Evolutionary conservation across 106 monocot genomes (phyloP), one percentile per base, ranked within the genome.

Genomic region (Dioscorea zingiberensis): DNA sequence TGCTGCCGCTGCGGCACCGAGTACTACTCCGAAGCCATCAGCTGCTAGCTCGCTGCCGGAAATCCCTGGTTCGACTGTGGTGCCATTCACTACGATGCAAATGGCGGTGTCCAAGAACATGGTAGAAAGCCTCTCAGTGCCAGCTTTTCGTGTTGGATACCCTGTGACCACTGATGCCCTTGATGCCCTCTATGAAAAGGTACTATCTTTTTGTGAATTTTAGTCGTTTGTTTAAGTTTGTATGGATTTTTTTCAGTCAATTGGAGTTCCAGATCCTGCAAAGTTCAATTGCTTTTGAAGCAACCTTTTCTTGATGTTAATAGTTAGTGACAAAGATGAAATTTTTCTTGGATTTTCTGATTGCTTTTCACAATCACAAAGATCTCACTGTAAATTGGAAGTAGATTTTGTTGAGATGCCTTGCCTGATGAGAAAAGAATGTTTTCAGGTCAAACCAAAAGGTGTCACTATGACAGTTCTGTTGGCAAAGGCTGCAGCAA

Each of bases 381-480:
- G 38, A 38, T 38, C 10, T 38, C 38, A 38, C 38, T 38, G 3
- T 38, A 2, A 30, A 30, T 30, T 30, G 30, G 30, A 30, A 8
- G 3, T 38, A 38, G 38, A 38, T 1, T 38, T 38, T 38, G 38
- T 38, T 38, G 38, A 38, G 38, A 38, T 38, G 10, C 38, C 3
- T 10, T 38, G 38, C 38, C 38, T 38, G 38, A 38, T 38, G 38
- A 6, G 10, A 38, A 6, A 38, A 38, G 10, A 38, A 8, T 38
- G 38, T 38, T 27, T 59, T 59, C 26, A 99, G 93, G 65, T 99
- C 21, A 99, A 99, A 69, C 74, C 98, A 19, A 99, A 99, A 73
- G 93, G 93, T 26, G 93, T 93, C 3, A 93, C 98, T 17, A 93
- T 93, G 98, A 99, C 98, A 1, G 85, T 87, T 18, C 77, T 99